phyloP scores from a whole-genome alignment of 2,329 filamentous ascomycete genomes.

The Pezicula neosporulosa region DNA sequence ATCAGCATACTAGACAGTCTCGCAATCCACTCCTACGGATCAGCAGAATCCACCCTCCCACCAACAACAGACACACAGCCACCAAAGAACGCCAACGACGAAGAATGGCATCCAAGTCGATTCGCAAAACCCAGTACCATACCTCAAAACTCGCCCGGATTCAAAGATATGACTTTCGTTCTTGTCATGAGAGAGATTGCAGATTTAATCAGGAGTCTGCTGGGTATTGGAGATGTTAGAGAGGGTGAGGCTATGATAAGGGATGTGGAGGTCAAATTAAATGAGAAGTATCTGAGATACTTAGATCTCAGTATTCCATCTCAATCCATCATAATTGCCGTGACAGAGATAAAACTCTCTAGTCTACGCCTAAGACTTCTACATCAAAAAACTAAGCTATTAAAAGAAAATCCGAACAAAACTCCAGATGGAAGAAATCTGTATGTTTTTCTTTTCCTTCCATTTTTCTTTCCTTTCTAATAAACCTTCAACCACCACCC shows the following conservation, averaged over 20 bases:
- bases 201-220: constrained; percentile 7
- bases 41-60: constrained; percentile 16
- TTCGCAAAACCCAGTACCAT: constrained; percentile 17
- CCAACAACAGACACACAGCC: constrained; percentile 11
- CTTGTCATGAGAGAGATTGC: constrained; percentile 12
- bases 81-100: constrained; percentile 17
- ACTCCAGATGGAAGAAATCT: too few relatives aligned
- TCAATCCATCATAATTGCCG: constrained; percentile 9
- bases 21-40: constrained; percentile 12
- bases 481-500: too few relatives aligned
- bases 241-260: constrained; percentile 7
- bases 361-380: constrained; percentile 6
- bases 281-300: constrained; percentile 7
- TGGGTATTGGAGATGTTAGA: not conserved
- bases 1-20: constrained; percentile 14
- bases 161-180: constrained; percentile 15
- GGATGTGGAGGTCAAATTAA: constrained; percentile 6
- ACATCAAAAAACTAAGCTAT: constrained; percentile 4
- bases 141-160: constrained; percentile 5
- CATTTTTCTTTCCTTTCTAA: too few relatives aligned
- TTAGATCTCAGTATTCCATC: constrained; percentile 7
- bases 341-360: constrained; percentile 12
- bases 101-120: constrained; percentile 18
- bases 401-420: not conserved
- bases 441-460: constrained; percentile 7